phyloP scores from a whole-genome alignment of 2,329 filamentous ascomycete species.

The Fusarium zealandicum region DNA sequence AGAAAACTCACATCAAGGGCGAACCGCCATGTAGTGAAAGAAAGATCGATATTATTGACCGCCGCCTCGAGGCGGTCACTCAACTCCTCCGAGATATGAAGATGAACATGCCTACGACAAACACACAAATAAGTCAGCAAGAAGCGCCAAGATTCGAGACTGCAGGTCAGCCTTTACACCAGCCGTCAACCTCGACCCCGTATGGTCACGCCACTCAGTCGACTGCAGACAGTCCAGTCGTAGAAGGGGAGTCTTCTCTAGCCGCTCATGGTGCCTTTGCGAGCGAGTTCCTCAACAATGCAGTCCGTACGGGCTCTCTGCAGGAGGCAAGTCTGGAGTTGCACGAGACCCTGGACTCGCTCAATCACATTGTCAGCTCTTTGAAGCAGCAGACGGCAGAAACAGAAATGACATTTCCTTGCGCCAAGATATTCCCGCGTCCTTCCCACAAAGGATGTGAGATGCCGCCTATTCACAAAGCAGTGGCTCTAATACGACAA shows the following conservation, averaged over 20 bases:
- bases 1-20: neutral
- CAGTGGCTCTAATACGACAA: slow-evolving; percentile 31
- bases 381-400: slow-evolving; percentile 38
- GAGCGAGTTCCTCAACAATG: slow-evolving; percentile 53
- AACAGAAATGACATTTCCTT: slow-evolving; percentile 37
- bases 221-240: slow-evolving; percentile 41
- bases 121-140: slow-evolving; percentile 13
- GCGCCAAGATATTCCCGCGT: slow-evolving; percentile 31
- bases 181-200: slow-evolving; percentile 24
- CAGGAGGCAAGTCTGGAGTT: slow-evolving; percentile 44
- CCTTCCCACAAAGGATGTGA: slow-evolving; percentile 29
- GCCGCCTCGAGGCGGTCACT: slow-evolving; percentile 46
- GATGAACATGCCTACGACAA: slow-evolving; percentile 31
- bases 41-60: slow-evolving; percentile 50
- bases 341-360: slow-evolving; percentile 46
- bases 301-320: slow-evolving; percentile 42
- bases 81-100: slow-evolving; percentile 46
- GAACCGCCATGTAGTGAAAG: slow-evolving; percentile 41
- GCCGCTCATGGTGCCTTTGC: slow-evolving; percentile 57
- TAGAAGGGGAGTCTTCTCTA: slow-evolving; percentile 56
- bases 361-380: slow-evolving; percentile 41
- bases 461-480: slow-evolving; percentile 37
- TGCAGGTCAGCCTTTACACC: slow-evolving; percentile 22
- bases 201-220: slow-evolving; percentile 29
- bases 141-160: slow-evolving; percentile 24